Percentiles rank a stretch among this genome's conserved stretches.
Conservation (phyloP, 2,329 filamentous ascomycete species). For the Mycosphaerella arachidis region DNA sequence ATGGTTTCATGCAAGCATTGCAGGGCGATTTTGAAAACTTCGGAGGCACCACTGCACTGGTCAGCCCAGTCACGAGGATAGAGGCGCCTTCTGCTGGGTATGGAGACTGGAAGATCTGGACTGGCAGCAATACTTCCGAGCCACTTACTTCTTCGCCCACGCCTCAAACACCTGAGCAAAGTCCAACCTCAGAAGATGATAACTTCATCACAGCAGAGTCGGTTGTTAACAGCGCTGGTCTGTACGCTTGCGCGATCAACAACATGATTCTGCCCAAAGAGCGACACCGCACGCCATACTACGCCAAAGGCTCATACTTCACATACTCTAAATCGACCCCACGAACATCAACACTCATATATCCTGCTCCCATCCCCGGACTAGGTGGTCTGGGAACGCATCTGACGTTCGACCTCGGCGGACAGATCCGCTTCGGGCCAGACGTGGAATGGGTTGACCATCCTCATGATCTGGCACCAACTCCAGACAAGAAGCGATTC, state of each 20-base stretch:
- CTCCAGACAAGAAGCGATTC: slow-evolving; percentile 60
- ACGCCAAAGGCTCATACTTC: slow-evolving; percentile 95
- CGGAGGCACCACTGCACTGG: slow-evolving; percentile 70
- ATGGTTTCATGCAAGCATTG: slow-evolving; percentile 76
- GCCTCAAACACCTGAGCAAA: slow-evolving; percentile 25
- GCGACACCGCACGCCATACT: slow-evolving; percentile 61
- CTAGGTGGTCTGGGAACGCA: slow-evolving; percentile 86
- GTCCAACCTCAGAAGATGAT: slow-evolving; percentile 37
- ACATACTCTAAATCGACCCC: slow-evolving; percentile 67
- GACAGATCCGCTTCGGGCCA: slow-evolving; percentile 83
- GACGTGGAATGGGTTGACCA: slow-evolving; percentile 88
- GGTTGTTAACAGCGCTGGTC: slow-evolving; percentile 79
- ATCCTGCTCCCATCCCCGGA: slow-evolving; percentile 79
- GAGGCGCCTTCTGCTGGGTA: slow-evolving; percentile 47
- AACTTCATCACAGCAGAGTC: slow-evolving; percentile 65
- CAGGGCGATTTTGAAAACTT: slow-evolving; percentile 70
- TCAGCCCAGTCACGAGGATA: slow-evolving; percentile 61
- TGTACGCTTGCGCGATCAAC: slow-evolving; percentile 69
- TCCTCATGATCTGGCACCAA: slow-evolving; percentile 58
- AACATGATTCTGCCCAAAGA: slow-evolving; percentile 70
- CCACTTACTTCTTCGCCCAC: slow-evolving; percentile 21
- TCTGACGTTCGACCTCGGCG: slow-evolving; percentile 81
- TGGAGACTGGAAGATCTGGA: slow-evolving; percentile 66
- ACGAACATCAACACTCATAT: slow-evolving; percentile 68
- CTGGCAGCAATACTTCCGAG: slow-evolving; percentile 25